Conservation (phyloP, 164 flowering plant genomes). For the Platanus orientalis region DNA sequence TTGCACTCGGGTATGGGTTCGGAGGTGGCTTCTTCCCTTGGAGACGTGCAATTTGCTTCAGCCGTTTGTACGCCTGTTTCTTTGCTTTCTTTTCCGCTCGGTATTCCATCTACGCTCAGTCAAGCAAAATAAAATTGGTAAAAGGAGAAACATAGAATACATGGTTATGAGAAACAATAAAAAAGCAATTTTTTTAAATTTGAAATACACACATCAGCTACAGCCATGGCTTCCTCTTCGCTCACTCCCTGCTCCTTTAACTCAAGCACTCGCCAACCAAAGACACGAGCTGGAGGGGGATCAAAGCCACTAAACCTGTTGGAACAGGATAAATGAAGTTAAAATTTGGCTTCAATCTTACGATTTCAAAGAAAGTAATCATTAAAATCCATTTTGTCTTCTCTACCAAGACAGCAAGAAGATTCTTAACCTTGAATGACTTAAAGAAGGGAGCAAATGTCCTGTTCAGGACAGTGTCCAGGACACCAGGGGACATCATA, state of each 20-base stretch:
- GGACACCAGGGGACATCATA: too few relatives aligned
- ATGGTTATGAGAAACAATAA: background rate
- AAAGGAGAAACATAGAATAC: background rate
- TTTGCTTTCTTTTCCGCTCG: constrained; percentile 66
- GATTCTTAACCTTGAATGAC: background rate
- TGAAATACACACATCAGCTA: constrained; percentile 65
- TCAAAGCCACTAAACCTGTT: constrained; percentile 57
- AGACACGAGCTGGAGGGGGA: constrained; percentile 79
- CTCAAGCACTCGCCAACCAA: constrained; percentile 79
- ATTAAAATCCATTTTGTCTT: too few relatives aligned
- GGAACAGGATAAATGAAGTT: constrained; percentile 10
- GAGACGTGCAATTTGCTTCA: constrained; percentile 67
- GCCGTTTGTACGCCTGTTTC: constrained; percentile 61
- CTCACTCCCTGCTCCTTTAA: constrained; percentile 73
- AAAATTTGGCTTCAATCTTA: background rate
- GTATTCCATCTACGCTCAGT: constrained; percentile 66
- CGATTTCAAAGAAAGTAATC: too few relatives aligned
- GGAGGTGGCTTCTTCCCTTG: constrained; percentile 81
- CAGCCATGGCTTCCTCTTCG: constrained; percentile 74
- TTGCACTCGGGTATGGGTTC: constrained; percentile 80
- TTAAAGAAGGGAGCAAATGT: too few relatives aligned
- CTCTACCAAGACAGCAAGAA: background rate
- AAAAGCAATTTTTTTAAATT: background rate
- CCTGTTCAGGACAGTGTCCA: too few relatives aligned
- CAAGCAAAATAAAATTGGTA: background rate